Evolutionary conservation across 2,329 filamentous ascomycete species (phyloP), one percentile per base, ranked within the genome.

Genomic region (Ceratocystis albifundus): DNA sequence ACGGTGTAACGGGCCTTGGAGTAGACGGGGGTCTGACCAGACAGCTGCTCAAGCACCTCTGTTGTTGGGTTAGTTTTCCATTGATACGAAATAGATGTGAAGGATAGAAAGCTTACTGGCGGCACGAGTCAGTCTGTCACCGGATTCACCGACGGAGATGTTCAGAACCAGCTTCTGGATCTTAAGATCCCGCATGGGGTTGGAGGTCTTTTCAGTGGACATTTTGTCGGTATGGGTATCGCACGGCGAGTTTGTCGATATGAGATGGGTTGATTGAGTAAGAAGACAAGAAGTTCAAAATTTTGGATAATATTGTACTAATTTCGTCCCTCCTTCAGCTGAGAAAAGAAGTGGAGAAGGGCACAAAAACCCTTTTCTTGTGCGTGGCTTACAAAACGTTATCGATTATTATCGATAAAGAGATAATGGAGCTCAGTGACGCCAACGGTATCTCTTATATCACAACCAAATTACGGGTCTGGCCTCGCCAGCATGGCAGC

Each of bases 1-100:
- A 99, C 94, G 74, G 94, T 99, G 88, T 97, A 99, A 78, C 94
- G 90, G 80, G 94, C 94, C 89, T 99, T 99, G 91, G 89, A 96
- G 91, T 99, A 99, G 82, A 99, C 94, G 75, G 94, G 94, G 74
- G 94, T 97, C 85, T 99, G 94, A 92, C 94, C 94, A 81, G 86
- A 90, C 79, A 99, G 85, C 86, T 99, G 94, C 85, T 99, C 94
- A 75, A 99, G 86, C 86, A 99, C 94, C 88, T 99, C 67, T 68
- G 61, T 44, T 50, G 22, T 20, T 45, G 28, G 28, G 63, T 68
- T 68, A 68, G 66, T 30, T 25, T 50, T 50, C 3, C n/a, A n/a
- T n/a, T n/a, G n/a, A n/a, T 62, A 6, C 15, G 1, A 25, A 36
- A n/a, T 6, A 46, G 4, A 50, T 55, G 6, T 25, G 41, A 25